Evolutionary conservation across 148 eudicot genomes (phyloP).

Genomic region (Limonium bicolor): DNA sequence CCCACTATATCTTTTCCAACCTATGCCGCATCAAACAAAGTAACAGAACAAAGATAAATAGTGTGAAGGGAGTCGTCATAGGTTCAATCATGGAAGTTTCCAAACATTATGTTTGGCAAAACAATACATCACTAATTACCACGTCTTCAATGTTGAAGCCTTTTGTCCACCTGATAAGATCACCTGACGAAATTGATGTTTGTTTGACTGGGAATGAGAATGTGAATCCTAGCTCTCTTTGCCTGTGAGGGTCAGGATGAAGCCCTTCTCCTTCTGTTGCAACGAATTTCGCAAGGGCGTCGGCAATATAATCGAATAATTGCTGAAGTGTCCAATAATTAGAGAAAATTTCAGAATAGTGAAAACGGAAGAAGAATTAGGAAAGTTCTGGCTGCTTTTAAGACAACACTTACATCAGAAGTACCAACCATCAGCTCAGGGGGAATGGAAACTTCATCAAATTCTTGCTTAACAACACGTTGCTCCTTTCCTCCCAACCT

Average conservation of each 20-base stretch:
- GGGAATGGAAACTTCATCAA: conserved; percentile 76
- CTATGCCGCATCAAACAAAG: too few relatives aligned
- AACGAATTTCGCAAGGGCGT: conserved; percentile 76
- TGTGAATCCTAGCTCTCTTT: conserved; percentile 95
- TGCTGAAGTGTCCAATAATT: conserved; percentile 36
- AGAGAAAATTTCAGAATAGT: not conserved
- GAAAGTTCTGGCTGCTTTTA: not conserved
- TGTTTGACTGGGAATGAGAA: conserved; percentile 96
- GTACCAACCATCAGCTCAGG: conserved; percentile 76
- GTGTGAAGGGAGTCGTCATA: too few relatives aligned
- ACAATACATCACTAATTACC: too few relatives aligned
- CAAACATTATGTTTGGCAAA: too few relatives aligned
- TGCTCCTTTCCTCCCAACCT: conserved; percentile 66
- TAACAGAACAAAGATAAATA: too few relatives aligned
- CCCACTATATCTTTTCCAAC: conserved; percentile 81
- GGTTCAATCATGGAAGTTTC: too few relatives aligned
- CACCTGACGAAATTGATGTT: conserved; percentile 64
- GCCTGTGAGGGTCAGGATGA: conserved; percentile 56
- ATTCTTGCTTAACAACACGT: conserved; percentile 51
- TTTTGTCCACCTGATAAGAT: conserved; percentile 88
- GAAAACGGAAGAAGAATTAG: too few relatives aligned
- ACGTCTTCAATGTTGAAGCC: conserved; percentile 74
- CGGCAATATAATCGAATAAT: conserved; percentile 80
- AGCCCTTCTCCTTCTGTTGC: conserved; percentile 73
- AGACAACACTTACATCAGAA: conserved; percentile 44